Percentiles rank a stretch among this genome's conserved stretches.
These are phyloP conservation scores for Hypoxylon sp. DNA, from an alignment of 2,329 filamentous ascomycete species.

Conservation along the genomic window DNA sequence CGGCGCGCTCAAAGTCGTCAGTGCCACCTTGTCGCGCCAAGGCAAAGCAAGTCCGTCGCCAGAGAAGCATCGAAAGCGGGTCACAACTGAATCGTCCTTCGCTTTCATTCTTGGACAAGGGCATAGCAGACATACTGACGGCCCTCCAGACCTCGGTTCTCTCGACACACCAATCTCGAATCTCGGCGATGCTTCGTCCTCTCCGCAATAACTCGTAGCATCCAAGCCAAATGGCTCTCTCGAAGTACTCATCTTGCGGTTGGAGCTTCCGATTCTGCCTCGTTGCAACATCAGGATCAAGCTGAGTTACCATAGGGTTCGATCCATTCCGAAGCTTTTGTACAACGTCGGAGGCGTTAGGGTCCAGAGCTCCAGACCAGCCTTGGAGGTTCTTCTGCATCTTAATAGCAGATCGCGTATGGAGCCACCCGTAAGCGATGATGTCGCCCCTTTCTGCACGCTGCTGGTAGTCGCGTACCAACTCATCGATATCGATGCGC, in stretches of 20 bases:
- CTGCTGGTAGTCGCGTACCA: conserved; percentile 81
- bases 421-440: conserved; percentile 90
- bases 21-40: conserved; percentile 76
- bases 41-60: conserved; percentile 82
- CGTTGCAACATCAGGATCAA: conserved; percentile 91
- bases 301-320: conserved; percentile 80
- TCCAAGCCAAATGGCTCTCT: conserved; percentile 91
- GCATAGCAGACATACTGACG: conserved; percentile 80
- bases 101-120: conserved; percentile 65
- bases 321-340: conserved; percentile 68
- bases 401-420: conserved; percentile 92
- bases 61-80: conserved; percentile 69
- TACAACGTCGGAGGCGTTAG: conserved; percentile 67
- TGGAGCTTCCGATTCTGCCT: conserved; percentile 83
- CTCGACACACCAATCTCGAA: conserved; percentile 88
- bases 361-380: conserved; percentile 74
- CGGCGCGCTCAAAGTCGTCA: conserved; percentile 85
- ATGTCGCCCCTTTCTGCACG: conserved; percentile 83
- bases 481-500: conserved; percentile 77
- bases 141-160: conserved; percentile 91
- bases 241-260: conserved; percentile 86
- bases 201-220: conserved; percentile 93
- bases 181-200: conserved; percentile 78
- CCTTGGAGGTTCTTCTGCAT: conserved; percentile 83
- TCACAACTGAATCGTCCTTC: conserved; percentile 58